These are phyloP conservation scores for Urochloa ruziziensis DNA, from an alignment of 176 grass and related monocot genomes.

Conservation along the genomic window DNA sequence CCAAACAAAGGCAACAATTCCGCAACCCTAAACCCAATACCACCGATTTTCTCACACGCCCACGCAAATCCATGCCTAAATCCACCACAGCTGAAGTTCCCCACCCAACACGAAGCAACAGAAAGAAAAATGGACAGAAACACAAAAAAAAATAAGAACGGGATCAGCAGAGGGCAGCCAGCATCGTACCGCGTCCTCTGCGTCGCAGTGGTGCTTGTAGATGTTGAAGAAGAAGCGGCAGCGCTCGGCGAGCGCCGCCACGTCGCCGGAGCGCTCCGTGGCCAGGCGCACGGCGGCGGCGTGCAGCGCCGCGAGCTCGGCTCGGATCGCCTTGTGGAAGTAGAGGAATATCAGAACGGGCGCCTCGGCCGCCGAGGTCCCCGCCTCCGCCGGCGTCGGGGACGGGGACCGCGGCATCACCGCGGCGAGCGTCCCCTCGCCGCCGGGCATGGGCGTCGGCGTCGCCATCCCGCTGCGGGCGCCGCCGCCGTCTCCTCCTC, in stretches of 20 bases:
- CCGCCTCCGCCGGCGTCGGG: conserved; percentile 29
- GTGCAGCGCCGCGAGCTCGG: conserved; percentile 81
- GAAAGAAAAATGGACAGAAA: background rate
- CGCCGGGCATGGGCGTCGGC: conserved; percentile 55
- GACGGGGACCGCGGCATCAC: conserved; percentile 52
- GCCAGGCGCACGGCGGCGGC: conserved; percentile 67
- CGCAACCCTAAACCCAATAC: conserved; percentile 46
- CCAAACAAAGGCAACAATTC: conserved; percentile 15
- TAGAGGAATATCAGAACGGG: conserved; percentile 90
- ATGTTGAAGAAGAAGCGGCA: conserved; percentile 89
- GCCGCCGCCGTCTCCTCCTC: background rate
- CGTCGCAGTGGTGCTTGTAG: conserved; percentile 97
- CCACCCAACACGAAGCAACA: background rate
- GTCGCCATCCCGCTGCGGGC: conserved; percentile 43
- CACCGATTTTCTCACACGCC: conserved; percentile 6
- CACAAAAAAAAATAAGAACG: conserved; percentile 6
- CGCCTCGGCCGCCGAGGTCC: conserved; percentile 52
- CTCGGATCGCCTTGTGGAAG: conserved; percentile 95
- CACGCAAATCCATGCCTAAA: conserved; percentile 21
- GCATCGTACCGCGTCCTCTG: conserved; percentile 84
- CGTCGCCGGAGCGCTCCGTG: conserved; percentile 66
- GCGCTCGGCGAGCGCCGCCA: conserved; percentile 50
- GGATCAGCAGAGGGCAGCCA: background rate
- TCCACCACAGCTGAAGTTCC: conserved; percentile 3
- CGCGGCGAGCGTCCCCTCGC: conserved; percentile 55